A percentile compares a stretch with the other conserved stretches of the same genome.
phyloP scores from a whole-genome alignment of 371 early-diverging fungal genomes.

The Mucor piriformis region DNA sequence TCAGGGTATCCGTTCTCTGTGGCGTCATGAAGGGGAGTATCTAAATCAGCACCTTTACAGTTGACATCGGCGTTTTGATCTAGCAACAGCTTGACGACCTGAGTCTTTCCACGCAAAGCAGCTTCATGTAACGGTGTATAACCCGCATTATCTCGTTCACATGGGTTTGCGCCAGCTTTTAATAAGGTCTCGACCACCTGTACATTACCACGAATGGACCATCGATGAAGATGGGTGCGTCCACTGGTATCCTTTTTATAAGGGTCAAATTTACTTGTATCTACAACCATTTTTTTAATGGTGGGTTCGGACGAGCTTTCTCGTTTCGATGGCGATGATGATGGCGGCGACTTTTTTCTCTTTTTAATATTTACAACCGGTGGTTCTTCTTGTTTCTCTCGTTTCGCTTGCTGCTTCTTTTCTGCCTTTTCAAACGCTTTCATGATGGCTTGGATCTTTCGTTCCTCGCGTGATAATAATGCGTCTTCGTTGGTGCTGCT shows the following conservation, averaged over 20 bases:
- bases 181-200: conserved; percentile 58
- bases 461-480: conserved; percentile 20
- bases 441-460: conserved; percentile 42
- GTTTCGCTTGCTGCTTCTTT: conserved; percentile 22
- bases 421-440: conserved; percentile 30
- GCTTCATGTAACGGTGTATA: conserved; percentile 83
- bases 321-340: conserved; percentile 15
- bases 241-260: conserved; percentile 58
- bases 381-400: conserved; percentile 1
- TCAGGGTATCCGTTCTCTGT: conserved; percentile 64
- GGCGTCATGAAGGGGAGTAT: conserved; percentile 85
- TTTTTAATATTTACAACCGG: conserved; percentile 8
- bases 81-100: conserved; percentile 65
- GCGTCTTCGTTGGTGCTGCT: conserved; percentile 4
- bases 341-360: too few relatives aligned
- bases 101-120: conserved; percentile 66
- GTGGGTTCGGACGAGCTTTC: conserved; percentile 37
- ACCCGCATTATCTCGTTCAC: conserved; percentile 72
- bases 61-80: conserved; percentile 75
- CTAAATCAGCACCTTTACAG: conserved; percentile 68
- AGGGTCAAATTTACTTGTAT: conserved; percentile 36
- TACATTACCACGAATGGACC: conserved; percentile 58
- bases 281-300: conserved; percentile 16
- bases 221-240: conserved; percentile 60
- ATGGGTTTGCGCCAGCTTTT: conserved; percentile 77